Evolutionary conservation across 495 filamentous ascomycete species (phyloP).

Genomic region (Trichoderma gamsii): DNA sequence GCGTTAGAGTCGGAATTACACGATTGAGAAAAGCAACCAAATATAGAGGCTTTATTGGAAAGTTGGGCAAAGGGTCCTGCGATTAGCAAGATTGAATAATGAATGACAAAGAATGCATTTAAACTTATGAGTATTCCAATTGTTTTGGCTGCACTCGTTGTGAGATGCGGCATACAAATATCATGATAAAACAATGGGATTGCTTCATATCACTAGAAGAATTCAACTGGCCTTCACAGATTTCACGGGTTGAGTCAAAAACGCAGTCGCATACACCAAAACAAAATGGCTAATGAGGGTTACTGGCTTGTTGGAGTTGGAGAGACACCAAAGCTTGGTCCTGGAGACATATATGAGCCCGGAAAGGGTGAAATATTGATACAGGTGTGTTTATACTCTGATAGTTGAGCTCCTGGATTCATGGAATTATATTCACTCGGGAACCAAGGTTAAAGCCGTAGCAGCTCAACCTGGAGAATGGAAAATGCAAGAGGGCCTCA

Average conservation of each 20-base stretch:
- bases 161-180: neutral
- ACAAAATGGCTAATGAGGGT: neutral
- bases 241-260: too few species aligned
- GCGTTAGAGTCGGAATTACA: slow-evolving; percentile 5
- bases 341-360: neutral
- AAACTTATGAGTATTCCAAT: too few species aligned
- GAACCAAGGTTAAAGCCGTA: slow-evolving; percentile 6
- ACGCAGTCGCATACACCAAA: too few species aligned
- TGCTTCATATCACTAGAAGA: too few species aligned
- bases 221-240: too few species aligned
- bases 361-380: neutral
- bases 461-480: slow-evolving; percentile 21
- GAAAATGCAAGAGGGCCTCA: slow-evolving; percentile 20
- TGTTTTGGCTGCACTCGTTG: neutral
- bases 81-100: neutral
- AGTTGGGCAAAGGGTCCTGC: neutral
- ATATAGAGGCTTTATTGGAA: neutral
- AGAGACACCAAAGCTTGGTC: neutral
- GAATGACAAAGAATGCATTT: neutral
- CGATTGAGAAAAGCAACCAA: neutral
- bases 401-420: neutral
- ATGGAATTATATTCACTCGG: neutral
- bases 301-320: neutral
- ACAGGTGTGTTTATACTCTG: neutral
- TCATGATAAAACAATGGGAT: neutral